Conservation (phyloP, 768 basidiomycete species). For the Gymnopilus junonius region DNA sequence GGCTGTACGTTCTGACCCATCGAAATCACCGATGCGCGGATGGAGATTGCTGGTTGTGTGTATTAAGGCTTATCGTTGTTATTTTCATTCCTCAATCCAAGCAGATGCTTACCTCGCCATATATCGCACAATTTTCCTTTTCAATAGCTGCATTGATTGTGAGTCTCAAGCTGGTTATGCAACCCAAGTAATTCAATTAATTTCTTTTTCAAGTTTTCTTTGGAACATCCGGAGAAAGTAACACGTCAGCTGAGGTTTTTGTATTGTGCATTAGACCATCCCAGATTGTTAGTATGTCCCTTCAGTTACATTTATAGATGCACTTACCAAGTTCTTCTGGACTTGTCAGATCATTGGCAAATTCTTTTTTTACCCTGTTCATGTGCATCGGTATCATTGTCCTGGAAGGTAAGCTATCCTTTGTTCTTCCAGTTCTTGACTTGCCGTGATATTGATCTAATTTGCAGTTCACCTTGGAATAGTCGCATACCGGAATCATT, state of each 20-base stretch:
- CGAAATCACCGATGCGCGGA: conserved; percentile 14
- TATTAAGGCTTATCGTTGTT: background rate
- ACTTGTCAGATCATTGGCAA: conserved; percentile 22
- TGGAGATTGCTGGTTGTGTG: conserved; percentile 29
- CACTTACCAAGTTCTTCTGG: background rate
- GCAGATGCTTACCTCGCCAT: conserved; percentile 41
- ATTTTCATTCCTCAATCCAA: background rate
- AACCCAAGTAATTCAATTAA: background rate
- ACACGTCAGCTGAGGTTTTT: conserved; percentile 25
- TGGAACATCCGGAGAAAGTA: conserved; percentile 31
- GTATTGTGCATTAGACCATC: conserved; percentile 34
- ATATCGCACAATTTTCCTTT: conserved; percentile 34
- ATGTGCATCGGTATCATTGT: conserved; percentile 32
- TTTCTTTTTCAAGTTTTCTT: conserved; percentile 22
- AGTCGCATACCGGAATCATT: conserved; percentile 35
- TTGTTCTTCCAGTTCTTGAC: background rate
- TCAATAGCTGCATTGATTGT: conserved; percentile 33
- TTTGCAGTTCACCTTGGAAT: conserved; percentile 31
- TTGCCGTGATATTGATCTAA: background rate
- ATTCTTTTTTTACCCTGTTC: conserved; percentile 28
- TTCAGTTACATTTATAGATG: background rate
- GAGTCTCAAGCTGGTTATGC: background rate
- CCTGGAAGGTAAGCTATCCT: conserved; percentile 28
- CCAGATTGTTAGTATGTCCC: conserved; percentile 21
- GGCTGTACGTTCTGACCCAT: conserved; percentile 23